phyloP scores from a whole-genome alignment of 1,139 yeast genomes.

The Pneumocystis sp. region DNA sequence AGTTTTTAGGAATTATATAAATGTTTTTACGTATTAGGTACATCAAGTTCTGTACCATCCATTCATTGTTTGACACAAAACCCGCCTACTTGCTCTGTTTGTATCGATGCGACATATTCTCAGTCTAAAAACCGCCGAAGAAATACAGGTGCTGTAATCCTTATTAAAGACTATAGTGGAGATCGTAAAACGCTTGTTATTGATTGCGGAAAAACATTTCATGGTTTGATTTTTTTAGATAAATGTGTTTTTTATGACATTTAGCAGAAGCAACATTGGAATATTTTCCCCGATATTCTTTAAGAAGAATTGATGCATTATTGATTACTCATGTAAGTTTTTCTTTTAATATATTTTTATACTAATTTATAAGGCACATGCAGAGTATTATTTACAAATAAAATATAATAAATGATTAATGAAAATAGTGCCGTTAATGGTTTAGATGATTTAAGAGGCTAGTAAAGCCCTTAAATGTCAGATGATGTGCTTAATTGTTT shows the following conservation, averaged over 20 bases:
- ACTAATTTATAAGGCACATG: neutral
- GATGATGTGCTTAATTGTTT: neutral
- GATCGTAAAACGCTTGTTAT: slow-evolving; percentile 7
- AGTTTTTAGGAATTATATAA: neutral
- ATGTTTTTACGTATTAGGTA: neutral
- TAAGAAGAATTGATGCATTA: slow-evolving; percentile 11
- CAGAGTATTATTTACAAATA: neutral
- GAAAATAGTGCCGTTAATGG: slow-evolving; percentile 9
- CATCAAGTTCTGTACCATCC: slow-evolving; percentile 9
- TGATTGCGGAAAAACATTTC: slow-evolving; percentile 13
- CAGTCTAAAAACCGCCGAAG: slow-evolving; percentile 11
- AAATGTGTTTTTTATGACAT: neutral
- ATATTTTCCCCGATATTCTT: slow-evolving; percentile 9
- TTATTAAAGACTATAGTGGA: neutral
- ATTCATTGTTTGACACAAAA: slow-evolving; percentile 10
- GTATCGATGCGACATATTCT: slow-evolving; percentile 9
- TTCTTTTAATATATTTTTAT: neutral
- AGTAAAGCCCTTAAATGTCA: neutral
- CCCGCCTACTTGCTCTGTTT: slow-evolving; percentile 10
- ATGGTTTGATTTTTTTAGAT: neutral
- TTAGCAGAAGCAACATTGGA: slow-evolving; percentile 7
- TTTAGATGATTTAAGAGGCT: slow-evolving; percentile 11
- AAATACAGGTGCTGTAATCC: slow-evolving; percentile 10
- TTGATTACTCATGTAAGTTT: slow-evolving; percentile 11
- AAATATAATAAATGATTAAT: neutral